Conservation (phyloP, 352 stramenopile species). For the Pythium aristosporum region DNA sequence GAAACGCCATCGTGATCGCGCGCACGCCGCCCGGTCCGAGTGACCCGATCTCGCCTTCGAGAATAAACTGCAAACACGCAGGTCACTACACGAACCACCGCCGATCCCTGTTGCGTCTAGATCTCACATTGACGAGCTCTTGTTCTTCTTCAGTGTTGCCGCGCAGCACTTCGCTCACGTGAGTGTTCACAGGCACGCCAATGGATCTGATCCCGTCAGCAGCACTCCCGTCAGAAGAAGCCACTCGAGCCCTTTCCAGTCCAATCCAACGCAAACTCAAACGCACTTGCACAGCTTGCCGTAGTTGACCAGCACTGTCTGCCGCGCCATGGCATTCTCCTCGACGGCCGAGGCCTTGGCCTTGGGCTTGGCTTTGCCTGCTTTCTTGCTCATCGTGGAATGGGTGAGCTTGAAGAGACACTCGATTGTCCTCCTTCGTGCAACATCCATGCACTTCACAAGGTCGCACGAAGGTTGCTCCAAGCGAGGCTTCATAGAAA, state of each 20-base stretch:
- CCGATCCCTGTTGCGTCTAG: background rate
- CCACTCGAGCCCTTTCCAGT: no score
- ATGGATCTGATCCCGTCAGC: constrained; percentile 48
- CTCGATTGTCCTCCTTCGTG: constrained; percentile 6
- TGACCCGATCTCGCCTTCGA: constrained; percentile 65
- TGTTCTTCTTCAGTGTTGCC: constrained; percentile 57
- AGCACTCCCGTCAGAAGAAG: background rate
- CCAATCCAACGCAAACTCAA: no score
- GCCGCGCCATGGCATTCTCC: constrained; percentile 64
- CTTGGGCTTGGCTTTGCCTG: constrained; percentile 40
- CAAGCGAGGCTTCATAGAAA: background rate
- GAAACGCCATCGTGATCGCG: constrained; percentile 65
- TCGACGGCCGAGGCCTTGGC: constrained; percentile 53
- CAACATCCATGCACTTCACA: constrained; percentile 5
- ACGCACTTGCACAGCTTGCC: constrained; percentile 75
- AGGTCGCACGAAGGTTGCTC: constrained; percentile 1
- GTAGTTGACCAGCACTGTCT: constrained; percentile 67
- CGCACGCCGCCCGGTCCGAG: constrained; percentile 63
- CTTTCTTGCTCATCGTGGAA: constrained; percentile 58
- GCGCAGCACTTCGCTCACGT: constrained; percentile 69
- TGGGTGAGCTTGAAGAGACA: constrained; percentile 27
- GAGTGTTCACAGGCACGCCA: constrained; percentile 57
- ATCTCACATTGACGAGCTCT: constrained; percentile 64
- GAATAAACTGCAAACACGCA: constrained; percentile 50
- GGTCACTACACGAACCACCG: background rate